Percentiles rank a stretch among this genome's conserved stretches.
phyloP scores from a whole-genome alignment of 2,329 filamentous ascomycete genomes.

The Chaetomium sp. region DNA sequence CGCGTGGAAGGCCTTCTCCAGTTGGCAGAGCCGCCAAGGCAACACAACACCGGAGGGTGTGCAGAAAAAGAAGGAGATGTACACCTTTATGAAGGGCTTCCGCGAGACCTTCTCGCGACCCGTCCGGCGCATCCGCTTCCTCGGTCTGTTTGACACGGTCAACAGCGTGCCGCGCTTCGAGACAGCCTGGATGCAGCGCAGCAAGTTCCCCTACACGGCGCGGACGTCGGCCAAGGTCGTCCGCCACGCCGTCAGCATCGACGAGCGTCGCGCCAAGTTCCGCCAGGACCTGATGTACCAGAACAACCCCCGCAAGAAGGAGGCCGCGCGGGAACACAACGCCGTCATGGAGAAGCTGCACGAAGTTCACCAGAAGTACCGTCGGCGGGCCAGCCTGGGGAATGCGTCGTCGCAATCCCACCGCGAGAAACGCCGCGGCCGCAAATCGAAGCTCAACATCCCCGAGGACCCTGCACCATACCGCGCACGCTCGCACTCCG shows the following conservation, averaged over 20 bases:
- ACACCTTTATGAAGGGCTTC: slow-evolving; percentile 70
- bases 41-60: slow-evolving; percentile 30
- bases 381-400: slow-evolving; percentile 11
- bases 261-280: slow-evolving; percentile 66
- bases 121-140: slow-evolving; percentile 64
- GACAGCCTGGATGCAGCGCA: slow-evolving; percentile 68
- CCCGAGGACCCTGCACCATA: slow-evolving; percentile 37
- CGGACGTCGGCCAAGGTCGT: slow-evolving; percentile 54
- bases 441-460: slow-evolving; percentile 12
- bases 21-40: slow-evolving; percentile 59
- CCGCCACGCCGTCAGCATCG: slow-evolving; percentile 63
- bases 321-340: slow-evolving; percentile 17
- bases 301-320: slow-evolving; percentile 24
- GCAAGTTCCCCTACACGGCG: slow-evolving; percentile 65
- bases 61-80: slow-evolving; percentile 54
- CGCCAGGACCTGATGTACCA: slow-evolving; percentile 63
- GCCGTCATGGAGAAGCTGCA: slow-evolving; percentile 23
- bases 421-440: slow-evolving; percentile 12
- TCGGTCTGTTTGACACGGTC: slow-evolving; percentile 77
- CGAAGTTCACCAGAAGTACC: slow-evolving; percentile 33
- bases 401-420: slow-evolving; percentile 17
- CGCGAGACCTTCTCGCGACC: slow-evolving; percentile 74
- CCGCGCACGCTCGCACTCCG: slow-evolving; percentile 32
- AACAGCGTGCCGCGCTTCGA: slow-evolving; percentile 77
- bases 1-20: slow-evolving; percentile 74